Evolutionary conservation across 257 asterid species (phyloP).

Genomic region (Penstemon newberryi): DNA sequence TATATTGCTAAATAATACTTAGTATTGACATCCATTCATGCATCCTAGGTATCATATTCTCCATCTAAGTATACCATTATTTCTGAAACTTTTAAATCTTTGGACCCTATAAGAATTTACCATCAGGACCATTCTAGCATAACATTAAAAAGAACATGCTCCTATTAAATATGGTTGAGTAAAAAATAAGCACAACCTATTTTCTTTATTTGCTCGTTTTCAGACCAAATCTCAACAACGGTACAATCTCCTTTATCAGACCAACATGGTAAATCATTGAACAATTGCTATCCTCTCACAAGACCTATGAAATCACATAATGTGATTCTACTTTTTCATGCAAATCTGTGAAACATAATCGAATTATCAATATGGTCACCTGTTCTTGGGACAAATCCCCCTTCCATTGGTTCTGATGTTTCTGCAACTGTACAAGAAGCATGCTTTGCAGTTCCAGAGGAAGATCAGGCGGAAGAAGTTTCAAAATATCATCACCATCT

Average conservation of each 20-base stretch:
- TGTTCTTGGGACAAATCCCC: conserved; percentile 37
- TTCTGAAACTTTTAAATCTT: too few species aligned
- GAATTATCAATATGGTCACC: conserved; percentile 25
- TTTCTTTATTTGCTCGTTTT: background rate
- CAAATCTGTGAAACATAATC: background rate
- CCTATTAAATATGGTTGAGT: too few species aligned
- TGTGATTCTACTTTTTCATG: background rate
- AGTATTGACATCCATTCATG: too few species aligned
- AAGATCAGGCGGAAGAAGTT: conserved; percentile 46
- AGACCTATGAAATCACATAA: conserved; percentile 3
- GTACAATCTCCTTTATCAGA: background rate
- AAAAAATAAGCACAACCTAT: background rate
- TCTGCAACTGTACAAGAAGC: conserved; percentile 39
- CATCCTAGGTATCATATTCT: too few species aligned
- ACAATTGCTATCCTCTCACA: background rate
- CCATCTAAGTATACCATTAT: too few species aligned
- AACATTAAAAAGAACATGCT: too few species aligned
- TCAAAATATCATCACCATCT: conserved; percentile 34
- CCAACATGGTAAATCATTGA: background rate
- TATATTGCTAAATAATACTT: too few species aligned
- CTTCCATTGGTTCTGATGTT: conserved; percentile 39
- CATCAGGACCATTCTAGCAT: too few species aligned
- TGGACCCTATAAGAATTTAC: too few species aligned
- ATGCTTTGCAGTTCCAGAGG: conserved; percentile 39
- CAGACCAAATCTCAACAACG: background rate